Evolutionary conservation across 2,329 filamentous ascomycete species (phyloP), one percentile per base, ranked within the genome.

Genomic region (Fusarium hainanense): DNA sequence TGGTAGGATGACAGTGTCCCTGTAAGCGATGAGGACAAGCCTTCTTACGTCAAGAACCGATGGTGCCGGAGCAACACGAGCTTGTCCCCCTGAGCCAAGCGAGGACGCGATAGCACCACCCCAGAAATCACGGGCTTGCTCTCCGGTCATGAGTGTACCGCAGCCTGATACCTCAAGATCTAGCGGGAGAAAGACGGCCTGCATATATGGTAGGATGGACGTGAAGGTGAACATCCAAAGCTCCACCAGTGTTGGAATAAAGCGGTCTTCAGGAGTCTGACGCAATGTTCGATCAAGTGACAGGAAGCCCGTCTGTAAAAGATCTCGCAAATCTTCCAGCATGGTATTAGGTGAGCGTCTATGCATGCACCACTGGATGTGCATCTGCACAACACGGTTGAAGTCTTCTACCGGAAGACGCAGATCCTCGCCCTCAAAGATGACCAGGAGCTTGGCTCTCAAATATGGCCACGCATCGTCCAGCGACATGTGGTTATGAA

Each of bases 191-290:
- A 99, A 98, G 2, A 98, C 94, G 2, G 95, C 94, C 82, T 98
- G 95, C 74, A 99, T 90, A 76, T 97, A 98, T 0, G 96, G 96
- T 7, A 98, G 82, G 40, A 98, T 93, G 9, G 89, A 92, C 4
- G 93, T 95, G 75, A 98, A 98, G 0, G 96, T 94, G 48, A 96
- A 90, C 63, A 97, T 88, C 96, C 96, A 99, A 76, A 98, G 90
- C 77, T 97, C 93, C 4, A 98, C 95, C 1, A 99, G 85, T 58
- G 93, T 90, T 0, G 93, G 93, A 23, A 98, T 93, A n/a, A 98
- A 87, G 34, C 91, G 88, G 65, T 97, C 94, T 75, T 98, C 95
- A 0, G 93, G 87, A 1, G 93, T 90, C 47, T 89, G 88, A 51
- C 90, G 88, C 20, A 98, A 83, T 0, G 93, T 94, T 70, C 94